Evolutionary conservation across 805 yeast genomes (phyloP), one percentile per base, ranked within the genome.

Genomic region (Candida tammaniensis): DNA sequence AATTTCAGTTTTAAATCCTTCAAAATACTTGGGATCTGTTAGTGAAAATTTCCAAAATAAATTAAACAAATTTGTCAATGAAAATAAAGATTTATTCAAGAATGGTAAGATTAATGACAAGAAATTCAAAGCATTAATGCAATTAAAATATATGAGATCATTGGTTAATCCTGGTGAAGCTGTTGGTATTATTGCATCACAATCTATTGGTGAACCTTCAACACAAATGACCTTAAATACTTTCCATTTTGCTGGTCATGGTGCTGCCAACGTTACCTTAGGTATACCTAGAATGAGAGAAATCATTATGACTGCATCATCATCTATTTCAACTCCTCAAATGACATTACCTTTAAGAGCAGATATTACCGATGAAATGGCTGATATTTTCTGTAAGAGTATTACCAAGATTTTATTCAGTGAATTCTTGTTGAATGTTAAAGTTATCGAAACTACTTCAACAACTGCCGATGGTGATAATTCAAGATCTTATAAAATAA

Each of bases 261-360:
- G 99, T 79, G 99, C 98, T 39, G 98, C 98, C 29, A 93, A 93
- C 65, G 99, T 93, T 46, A 93, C 99, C 0, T 74, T 93, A 53
- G 99, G 99, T 84, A 93, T 93, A 57, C 99, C 99, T 26, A 96
- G 99, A 78, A 81, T 93, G 86, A 84, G 99, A 78, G 99, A 93
- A 76, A 93, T 93, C 62, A 88, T 93, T 59, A 93, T 93, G 99
- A 94, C 99, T 9, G 99, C 99, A 14, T 86, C 96, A 40, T 80
- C 96, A 15, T 67, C 84, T 30, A 93, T 93, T 55, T 86, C 87
- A 70, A 93, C 99, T n/a, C 99, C 99, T 28, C 98, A 93, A 68
- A 93, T 93, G 98, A 79, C 93, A 3, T 69, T 93, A 49, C 98
- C 98, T 17, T 72, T 93, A 30, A 68, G 78, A 52, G 65, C 72